Evolutionary conservation across 2,329 filamentous ascomycete genomes (phyloP), one percentile per base, ranked within the genome.

Genomic region (Dendryphion nanum): DNA sequence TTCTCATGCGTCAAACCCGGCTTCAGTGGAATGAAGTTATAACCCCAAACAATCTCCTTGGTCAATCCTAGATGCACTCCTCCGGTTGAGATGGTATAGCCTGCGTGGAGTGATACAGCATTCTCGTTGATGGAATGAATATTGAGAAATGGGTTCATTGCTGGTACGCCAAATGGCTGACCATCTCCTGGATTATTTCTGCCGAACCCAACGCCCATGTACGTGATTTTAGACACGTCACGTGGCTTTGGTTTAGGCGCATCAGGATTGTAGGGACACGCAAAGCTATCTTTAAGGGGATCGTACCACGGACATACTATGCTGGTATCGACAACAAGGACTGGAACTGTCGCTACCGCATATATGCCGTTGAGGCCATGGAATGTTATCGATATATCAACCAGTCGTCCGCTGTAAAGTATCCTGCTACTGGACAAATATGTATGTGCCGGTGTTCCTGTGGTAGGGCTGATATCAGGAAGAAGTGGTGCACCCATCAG

Each of bases 131-230:
- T 53, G 4, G 48, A 36, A 13, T 52, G 37, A 30, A 66, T 44
- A 29, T 67, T 67, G 35, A 66, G 32, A 24, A 65, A 66, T 1
- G 64, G 57, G 35, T 67, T 66, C 26, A 53, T 48, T 14, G 41
- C 44, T 4, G 61, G 59, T 15, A 51, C 40, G 23, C 50, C 60
- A 37, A 50, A 54, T 4, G 53, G 54, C 53, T 61, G 57, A 6
- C 53, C 55, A 17, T 60, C 55, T 13, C 41, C 53, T 6, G 47
- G 43, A 18, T 40, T 40, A 31, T 65, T 65, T 24, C 61, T 48
- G 5, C 59, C 60, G 20, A 65, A 65, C 2, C 61, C 61, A 29
- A 65, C 50, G 6, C 61, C 61, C 61, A 65, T 65, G 38, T 64
- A 65, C 14, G 50, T 63, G 20, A 65, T 65, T 12, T 45, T 39